phyloP scores from a whole-genome alignment of 2,329 filamentous ascomycete species.

The Ascochyta clinopodiicola region DNA sequence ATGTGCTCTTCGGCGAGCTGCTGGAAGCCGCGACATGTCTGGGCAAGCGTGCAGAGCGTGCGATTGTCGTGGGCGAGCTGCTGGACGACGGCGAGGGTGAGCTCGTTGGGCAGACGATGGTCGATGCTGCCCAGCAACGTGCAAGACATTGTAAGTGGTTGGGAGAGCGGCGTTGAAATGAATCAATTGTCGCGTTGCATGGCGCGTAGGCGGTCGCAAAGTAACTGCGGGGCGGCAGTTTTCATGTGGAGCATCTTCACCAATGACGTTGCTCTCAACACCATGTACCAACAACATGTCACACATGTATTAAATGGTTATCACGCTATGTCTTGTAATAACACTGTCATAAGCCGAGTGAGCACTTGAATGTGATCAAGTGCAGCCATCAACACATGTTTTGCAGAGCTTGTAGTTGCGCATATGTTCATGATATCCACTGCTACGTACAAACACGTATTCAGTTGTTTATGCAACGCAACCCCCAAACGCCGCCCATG shows the following conservation, averaged over 20 bases:
- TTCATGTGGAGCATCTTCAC: conserved; percentile 3
- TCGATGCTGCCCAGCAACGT: conserved; percentile 21
- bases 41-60: conserved; percentile 37
- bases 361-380: no score
- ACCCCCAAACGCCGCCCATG: conserved; percentile 7
- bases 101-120: conserved; percentile 35
- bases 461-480: background rate
- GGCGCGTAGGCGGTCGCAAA: background rate
- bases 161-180: background rate
- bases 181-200: background rate
- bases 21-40: conserved; percentile 39
- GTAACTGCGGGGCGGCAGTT: background rate
- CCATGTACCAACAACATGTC: background rate
- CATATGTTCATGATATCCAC: no score
- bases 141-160: conserved; percentile 21
- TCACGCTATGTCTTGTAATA: no score
- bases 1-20: conserved; percentile 41
- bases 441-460: no score
- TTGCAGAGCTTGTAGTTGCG: no score
- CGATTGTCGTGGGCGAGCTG: conserved; percentile 33
- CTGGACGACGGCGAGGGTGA: conserved; percentile 37
- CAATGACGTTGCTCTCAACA: conserved; percentile 2
- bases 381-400: no score
- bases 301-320: no score
- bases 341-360: no score